Conservation (phyloP, 257 asterid species). For the Perilla frutescens region DNA sequence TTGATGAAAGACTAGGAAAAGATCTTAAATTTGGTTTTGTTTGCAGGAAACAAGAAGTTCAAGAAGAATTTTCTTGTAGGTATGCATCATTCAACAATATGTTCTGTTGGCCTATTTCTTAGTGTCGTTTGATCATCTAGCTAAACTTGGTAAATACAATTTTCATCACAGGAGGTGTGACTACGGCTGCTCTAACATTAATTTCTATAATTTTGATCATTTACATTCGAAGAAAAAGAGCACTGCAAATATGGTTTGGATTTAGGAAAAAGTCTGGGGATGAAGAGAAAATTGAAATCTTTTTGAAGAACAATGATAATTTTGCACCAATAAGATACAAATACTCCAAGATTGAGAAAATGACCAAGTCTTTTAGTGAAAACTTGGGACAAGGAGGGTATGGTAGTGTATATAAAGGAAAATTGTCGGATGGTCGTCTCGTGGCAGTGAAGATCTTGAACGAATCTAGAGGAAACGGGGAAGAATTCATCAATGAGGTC, state of each 20-base stretch:
- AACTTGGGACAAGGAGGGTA: slow-evolving; percentile 52
- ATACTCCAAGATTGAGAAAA: slow-evolving; percentile 40
- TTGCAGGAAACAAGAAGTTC: slow-evolving; percentile 9
- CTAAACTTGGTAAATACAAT: too few relatives aligned
- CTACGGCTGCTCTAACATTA: neutral
- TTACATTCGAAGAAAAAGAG: neutral
- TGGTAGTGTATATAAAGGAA: slow-evolving; percentile 49
- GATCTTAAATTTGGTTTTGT: neutral
- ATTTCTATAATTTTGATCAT: neutral
- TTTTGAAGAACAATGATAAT: neutral
- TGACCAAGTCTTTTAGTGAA: slow-evolving; percentile 38
- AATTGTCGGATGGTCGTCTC: slow-evolving; percentile 21
- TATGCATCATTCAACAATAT: neutral
- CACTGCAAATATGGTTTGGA: neutral
- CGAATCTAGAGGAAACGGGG: slow-evolving; percentile 28
- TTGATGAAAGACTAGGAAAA: too few relatives aligned
- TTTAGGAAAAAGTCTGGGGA: neutral
- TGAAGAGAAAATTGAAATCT: slow-evolving; percentile 28
- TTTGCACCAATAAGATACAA: slow-evolving; percentile 34
- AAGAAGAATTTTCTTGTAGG: slow-evolving; percentile 22
- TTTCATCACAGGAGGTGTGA: slow-evolving; percentile 12
- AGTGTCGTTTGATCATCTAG: too few relatives aligned
- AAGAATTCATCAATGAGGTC: too few relatives aligned
- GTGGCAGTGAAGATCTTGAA: slow-evolving; percentile 51
- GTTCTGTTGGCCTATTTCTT: neutral